phyloP scores from a whole-genome alignment of 73 alveolate genomes.

The Tetrahymena borealis region DNA sequence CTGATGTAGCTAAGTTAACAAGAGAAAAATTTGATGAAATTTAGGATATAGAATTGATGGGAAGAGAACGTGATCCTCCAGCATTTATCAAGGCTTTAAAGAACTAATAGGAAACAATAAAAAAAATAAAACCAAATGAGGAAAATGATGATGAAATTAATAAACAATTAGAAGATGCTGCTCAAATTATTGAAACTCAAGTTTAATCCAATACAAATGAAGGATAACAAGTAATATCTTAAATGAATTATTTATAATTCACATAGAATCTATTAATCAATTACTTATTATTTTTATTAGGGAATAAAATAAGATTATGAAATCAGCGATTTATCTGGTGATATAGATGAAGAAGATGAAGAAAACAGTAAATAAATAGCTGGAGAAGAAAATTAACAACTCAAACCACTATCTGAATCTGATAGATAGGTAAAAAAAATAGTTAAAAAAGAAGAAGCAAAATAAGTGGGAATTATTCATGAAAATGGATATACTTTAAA shows the following conservation, averaged over 20 bases:
- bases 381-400: neutral
- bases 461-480: conserved; percentile 15
- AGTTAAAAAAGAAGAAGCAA: conserved; percentile 29
- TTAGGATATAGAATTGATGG: conserved; percentile 59
- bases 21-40: conserved; percentile 82
- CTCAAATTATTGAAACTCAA: conserved; percentile 28
- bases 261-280: no score
- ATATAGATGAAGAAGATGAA: conserved; percentile 9
- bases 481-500: conserved; percentile 20
- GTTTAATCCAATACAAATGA: conserved; percentile 2
- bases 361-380: neutral
- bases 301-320: conserved; percentile 8
- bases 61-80: conserved; percentile 89
- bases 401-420: neutral
- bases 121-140: conserved; percentile 28
- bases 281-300: neutral
- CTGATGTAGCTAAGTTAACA: conserved; percentile 83
- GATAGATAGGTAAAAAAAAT: conserved; percentile 6
- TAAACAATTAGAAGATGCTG: conserved; percentile 38
- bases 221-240: conserved; percentile 27
- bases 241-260: neutral
- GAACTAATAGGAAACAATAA: conserved; percentile 33
- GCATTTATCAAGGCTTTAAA: conserved; percentile 59
- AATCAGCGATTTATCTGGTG: conserved; percentile 5
- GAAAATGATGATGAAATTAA: conserved; percentile 35